phyloP scores from a whole-genome alignment of 129 eudicot species.

The Lactuca sativa region DNA sequence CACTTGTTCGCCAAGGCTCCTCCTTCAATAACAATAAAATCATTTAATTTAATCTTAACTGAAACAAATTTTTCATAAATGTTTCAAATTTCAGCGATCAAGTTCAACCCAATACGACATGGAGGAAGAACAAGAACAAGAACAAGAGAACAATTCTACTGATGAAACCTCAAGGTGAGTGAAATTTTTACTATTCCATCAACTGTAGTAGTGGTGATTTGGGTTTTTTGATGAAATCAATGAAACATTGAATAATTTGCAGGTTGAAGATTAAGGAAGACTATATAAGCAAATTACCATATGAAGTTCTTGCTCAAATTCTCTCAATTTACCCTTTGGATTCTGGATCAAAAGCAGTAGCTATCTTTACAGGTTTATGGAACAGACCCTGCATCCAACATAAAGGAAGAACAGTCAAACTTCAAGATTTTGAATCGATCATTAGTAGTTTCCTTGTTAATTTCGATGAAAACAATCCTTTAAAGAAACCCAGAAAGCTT shows the following conservation, averaged over 20 bases:
- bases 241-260: slow-evolving; percentile 8
- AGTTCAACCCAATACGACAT: not conserved
- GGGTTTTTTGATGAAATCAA: not conserved
- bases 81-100: not conserved
- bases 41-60: not conserved
- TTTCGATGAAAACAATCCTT: slow-evolving; percentile 19
- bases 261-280: slow-evolving; percentile 19
- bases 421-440: slow-evolving; percentile 20
- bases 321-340: slow-evolving; percentile 29
- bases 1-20: slow-evolving; percentile 16
- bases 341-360: slow-evolving; percentile 35
- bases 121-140: slow-evolving; percentile 11
- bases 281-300: slow-evolving; percentile 26
- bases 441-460: not conserved
- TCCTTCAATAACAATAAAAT: not conserved
- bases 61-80: not conserved
- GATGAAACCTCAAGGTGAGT: slow-evolving; percentile 25
- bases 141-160: slow-evolving; percentile 3
- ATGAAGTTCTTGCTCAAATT: slow-evolving; percentile 23
- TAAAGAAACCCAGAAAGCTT: slow-evolving; percentile 19
- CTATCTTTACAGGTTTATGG: slow-evolving; percentile 19
- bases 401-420: slow-evolving; percentile 13
- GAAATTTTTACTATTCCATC: not conserved
- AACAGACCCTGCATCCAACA: slow-evolving; percentile 14
- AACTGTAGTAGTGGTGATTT: not conserved